Conservation (phyloP, 805 yeast species). For the Ogataea populi-albae region DNA sequence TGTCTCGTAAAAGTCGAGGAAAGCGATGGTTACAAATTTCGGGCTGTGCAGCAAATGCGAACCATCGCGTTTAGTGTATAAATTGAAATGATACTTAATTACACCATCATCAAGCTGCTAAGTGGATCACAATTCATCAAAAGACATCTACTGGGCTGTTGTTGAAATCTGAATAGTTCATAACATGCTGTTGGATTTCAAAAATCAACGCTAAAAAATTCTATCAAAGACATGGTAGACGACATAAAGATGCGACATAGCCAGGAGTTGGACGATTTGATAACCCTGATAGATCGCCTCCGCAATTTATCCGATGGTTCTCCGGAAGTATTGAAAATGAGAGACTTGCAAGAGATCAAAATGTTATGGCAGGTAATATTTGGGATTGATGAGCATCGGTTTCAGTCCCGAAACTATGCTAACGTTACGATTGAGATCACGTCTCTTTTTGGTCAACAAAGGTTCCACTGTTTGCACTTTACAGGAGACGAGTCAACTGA, state of each 20-base stretch:
- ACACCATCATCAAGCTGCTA: no score
- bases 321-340: constrained; percentile 2
- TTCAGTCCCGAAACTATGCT: constrained; percentile 15
- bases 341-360: constrained; percentile 16
- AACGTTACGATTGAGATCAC: constrained; percentile 16
- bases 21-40: no score
- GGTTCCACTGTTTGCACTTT: constrained; percentile 17
- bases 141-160: no score
- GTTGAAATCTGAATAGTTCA: no score
- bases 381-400: constrained; percentile 23
- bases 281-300: constrained; percentile 16
- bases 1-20: no score
- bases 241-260: constrained; percentile 2
- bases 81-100: no score
- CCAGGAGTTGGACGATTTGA: constrained; percentile 15
- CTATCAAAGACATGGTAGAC: no score
- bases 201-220: no score
- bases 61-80: no score
- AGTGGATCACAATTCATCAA: no score
- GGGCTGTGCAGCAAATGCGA: no score
- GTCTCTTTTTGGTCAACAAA: constrained; percentile 10
- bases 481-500: background rate
- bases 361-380: constrained; percentile 25
- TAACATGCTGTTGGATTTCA: no score
- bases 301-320: constrained; percentile 10